These are phyloP conservation scores for Leptographium procerum DNA, from an alignment of 2,329 filamentous ascomycete genomes.

Conservation along the genomic window DNA sequence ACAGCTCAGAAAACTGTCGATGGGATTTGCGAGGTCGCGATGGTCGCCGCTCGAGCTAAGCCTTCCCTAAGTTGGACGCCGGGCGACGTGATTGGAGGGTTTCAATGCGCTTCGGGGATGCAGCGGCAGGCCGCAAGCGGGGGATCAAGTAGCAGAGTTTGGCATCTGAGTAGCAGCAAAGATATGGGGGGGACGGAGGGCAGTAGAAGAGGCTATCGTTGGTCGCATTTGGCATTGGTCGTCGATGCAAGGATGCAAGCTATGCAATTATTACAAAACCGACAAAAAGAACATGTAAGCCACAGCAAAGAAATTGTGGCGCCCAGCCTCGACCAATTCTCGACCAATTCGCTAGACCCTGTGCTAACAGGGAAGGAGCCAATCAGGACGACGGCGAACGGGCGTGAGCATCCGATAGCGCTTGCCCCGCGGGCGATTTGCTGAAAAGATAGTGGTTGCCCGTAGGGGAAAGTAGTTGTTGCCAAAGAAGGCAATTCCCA, in stretches of 20 bases:
- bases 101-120: background rate
- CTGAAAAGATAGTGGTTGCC: background rate
- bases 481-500: conserved; percentile 1
- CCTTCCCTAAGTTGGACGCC: too few relatives aligned
- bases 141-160: too few relatives aligned
- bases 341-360: too few relatives aligned
- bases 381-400: background rate
- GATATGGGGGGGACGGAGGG: too few relatives aligned
- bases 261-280: too few relatives aligned
- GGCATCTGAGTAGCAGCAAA: too few relatives aligned
- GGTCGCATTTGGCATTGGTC: background rate
- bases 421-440: background rate
- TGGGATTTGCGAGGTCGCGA: background rate
- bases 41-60: background rate
- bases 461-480: background rate
- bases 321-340: background rate
- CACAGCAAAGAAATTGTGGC: background rate
- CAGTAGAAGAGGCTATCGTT: too few relatives aligned
- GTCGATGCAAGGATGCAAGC: background rate
- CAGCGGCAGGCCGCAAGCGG: too few relatives aligned
- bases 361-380: background rate
- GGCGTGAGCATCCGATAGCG: background rate
- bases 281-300: background rate
- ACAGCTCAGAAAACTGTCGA: background rate
- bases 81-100: background rate